Evolutionary conservation across 2,329 filamentous ascomycete genomes (phyloP).

Genomic region (Cytospora piceicola): DNA sequence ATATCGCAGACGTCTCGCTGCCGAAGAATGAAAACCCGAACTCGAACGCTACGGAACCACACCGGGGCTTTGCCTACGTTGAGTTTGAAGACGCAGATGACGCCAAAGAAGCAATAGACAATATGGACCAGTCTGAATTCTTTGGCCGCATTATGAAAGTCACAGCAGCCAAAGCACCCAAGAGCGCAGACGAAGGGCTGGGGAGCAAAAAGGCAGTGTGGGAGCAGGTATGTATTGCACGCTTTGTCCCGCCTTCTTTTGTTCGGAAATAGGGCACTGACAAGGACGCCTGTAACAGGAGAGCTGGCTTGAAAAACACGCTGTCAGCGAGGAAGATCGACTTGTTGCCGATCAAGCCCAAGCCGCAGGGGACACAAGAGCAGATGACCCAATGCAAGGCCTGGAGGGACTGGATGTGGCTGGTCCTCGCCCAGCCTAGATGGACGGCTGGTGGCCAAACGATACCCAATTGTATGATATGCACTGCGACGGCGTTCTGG

Average conservation of each 20-base stretch:
- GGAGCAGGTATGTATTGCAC: constrained; percentile 77
- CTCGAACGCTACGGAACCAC: constrained; percentile 75
- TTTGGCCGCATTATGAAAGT: constrained; percentile 93
- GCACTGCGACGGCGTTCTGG: constrained; percentile 55
- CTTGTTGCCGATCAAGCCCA: constrained; percentile 59
- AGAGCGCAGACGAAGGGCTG: constrained; percentile 82
- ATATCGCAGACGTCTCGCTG: constrained; percentile 87
- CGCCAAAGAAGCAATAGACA: constrained; percentile 94
- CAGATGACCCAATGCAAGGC: constrained; percentile 92
- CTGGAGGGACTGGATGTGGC: constrained; percentile 92
- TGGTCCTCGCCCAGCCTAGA: constrained; percentile 76
- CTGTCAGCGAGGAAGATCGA: constrained; percentile 79
- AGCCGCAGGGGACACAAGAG: constrained; percentile 53
- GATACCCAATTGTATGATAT: constrained; percentile 32
- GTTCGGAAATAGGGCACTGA: constrained; percentile 27
- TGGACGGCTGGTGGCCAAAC: constrained; percentile 31
- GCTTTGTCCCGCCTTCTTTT: background rate
- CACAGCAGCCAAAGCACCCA: constrained; percentile 87
- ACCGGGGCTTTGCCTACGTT: constrained; percentile 94
- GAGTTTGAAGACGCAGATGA: constrained; percentile 88
- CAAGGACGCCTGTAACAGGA: constrained; percentile 61
- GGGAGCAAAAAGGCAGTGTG: constrained; percentile 94
- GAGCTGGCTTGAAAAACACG: constrained; percentile 88
- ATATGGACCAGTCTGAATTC: constrained; percentile 97
- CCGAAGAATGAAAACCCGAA: constrained; percentile 86